phyloP scores from a whole-genome alignment of 2,329 filamentous ascomycete genomes.

The Ascochyta fabae region DNA sequence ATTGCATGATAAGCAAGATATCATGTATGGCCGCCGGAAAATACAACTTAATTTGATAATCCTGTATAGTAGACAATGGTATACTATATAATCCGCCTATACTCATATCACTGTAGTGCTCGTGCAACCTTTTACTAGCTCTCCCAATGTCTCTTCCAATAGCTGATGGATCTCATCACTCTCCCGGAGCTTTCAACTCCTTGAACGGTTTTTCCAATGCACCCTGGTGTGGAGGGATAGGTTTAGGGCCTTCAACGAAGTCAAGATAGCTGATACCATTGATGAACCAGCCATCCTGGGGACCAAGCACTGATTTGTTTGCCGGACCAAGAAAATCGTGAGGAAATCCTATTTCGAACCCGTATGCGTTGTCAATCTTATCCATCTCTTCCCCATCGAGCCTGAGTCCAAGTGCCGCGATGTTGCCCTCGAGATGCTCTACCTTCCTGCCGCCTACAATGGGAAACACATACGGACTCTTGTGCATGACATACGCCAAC shows the following conservation, averaged over 20 bases:
- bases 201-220: conserved; percentile 28
- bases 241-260: conserved; percentile 31
- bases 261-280: conserved; percentile 28
- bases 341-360: conserved; percentile 73
- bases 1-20: too few relatives aligned
- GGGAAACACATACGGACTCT: conserved; percentile 74
- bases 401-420: conserved; percentile 68
- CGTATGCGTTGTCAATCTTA: conserved; percentile 67
- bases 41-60: too few relatives aligned
- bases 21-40: too few relatives aligned
- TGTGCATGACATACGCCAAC: conserved; percentile 75
- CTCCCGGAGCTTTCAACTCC: conserved; percentile 6
- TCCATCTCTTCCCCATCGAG: conserved; percentile 68
- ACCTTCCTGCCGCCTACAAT: conserved; percentile 74
- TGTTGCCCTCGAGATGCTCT: conserved; percentile 72
- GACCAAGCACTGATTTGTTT: conserved; percentile 32
- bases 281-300: conserved; percentile 33
- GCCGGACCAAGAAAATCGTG: conserved; percentile 25
- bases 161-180: background rate
- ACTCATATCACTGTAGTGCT: too few relatives aligned
- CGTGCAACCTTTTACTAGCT: too few relatives aligned
- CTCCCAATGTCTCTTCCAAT: too few relatives aligned
- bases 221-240: conserved; percentile 37
- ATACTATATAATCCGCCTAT: too few relatives aligned
- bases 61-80: too few relatives aligned